phyloP scores from a whole-genome alignment of 306 rosid species.

The Castanopsis chinensis region DNA sequence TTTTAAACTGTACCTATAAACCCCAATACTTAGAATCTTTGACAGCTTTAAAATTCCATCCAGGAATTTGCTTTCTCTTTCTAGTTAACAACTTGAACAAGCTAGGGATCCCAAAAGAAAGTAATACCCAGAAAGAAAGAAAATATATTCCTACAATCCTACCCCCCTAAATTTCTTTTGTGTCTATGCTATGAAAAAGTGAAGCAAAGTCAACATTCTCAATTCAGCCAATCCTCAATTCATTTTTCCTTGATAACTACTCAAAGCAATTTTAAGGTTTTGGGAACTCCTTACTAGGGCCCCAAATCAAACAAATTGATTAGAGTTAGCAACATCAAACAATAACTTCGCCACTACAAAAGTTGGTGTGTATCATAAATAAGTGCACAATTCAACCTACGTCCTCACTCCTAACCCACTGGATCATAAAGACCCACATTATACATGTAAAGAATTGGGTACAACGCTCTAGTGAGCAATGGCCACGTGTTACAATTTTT shows the following conservation, averaged over 20 bases:
- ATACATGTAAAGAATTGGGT: no score
- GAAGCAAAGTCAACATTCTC: background rate
- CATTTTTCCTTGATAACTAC: no score
- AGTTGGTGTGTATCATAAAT: conserved; percentile 46
- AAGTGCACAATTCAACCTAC: conserved; percentile 12
- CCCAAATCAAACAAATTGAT: background rate
- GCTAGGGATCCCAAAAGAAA: conserved; percentile 2
- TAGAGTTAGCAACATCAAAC: background rate
- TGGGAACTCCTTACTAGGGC: no score
- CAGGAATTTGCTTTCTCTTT: background rate
- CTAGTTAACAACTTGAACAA: background rate
- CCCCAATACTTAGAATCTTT: conserved; percentile 4
- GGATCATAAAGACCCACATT: background rate
- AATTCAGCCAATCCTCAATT: no score
- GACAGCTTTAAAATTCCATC: background rate
- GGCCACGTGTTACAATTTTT: no score
- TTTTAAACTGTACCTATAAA: background rate
- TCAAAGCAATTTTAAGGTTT: no score
- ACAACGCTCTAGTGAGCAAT: no score
- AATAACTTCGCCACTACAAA: conserved; percentile 25
- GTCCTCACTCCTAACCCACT: conserved; percentile 15
- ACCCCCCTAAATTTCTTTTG: background rate
- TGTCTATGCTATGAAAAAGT: background rate
- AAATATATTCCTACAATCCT: no score
- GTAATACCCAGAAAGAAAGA: background rate